These are phyloP conservation scores for Fomitopsis pinicola DNA, from an alignment of 1,284 basidiomycete species.

Conservation along the genomic window DNA sequence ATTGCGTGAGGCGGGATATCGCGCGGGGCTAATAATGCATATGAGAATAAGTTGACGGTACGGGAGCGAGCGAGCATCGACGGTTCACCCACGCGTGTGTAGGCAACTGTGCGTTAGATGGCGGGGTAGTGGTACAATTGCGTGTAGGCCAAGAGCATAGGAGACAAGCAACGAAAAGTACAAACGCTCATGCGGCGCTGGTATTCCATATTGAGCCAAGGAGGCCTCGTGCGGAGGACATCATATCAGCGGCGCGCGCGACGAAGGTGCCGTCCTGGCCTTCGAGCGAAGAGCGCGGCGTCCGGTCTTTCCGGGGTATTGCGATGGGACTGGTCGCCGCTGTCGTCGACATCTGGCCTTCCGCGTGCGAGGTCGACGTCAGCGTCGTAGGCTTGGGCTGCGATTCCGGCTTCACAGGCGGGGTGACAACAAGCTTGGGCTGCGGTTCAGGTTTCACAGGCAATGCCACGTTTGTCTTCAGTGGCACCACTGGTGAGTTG, in stretches of 20 bases:
- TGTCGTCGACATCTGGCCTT: not conserved
- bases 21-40: conserved; percentile 14
- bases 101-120: conserved; percentile 3
- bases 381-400: conserved; percentile 5
- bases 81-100: conserved; percentile 6
- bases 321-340: not conserved
- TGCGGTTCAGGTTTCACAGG: conserved; percentile 5
- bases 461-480: conserved; percentile 24
- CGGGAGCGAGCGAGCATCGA: conserved; percentile 2
- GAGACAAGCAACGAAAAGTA: not conserved
- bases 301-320: conserved; percentile 10
- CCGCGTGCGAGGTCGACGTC: not conserved
- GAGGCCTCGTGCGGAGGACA: conserved; percentile 60
- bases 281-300: conserved; percentile 22
- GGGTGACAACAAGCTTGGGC: conserved; percentile 6
- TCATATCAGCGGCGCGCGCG: conserved; percentile 67
- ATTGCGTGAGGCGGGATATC: conserved; percentile 8
- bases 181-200: conserved; percentile 6
- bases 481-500: conserved; percentile 40
- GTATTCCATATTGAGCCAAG: conserved; percentile 46
- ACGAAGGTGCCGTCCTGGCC: conserved; percentile 41
- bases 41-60: conserved; percentile 16
- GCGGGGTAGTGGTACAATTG: conserved; percentile 1
- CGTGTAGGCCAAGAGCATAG: not conserved
- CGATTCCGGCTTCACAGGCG: not conserved